A percentile compares a stretch with the other conserved stretches of the same genome.
These are phyloP conservation scores for Diaporthe sp. DNA, from an alignment of 2,329 filamentous ascomycete genomes.

Conservation along the genomic window DNA sequence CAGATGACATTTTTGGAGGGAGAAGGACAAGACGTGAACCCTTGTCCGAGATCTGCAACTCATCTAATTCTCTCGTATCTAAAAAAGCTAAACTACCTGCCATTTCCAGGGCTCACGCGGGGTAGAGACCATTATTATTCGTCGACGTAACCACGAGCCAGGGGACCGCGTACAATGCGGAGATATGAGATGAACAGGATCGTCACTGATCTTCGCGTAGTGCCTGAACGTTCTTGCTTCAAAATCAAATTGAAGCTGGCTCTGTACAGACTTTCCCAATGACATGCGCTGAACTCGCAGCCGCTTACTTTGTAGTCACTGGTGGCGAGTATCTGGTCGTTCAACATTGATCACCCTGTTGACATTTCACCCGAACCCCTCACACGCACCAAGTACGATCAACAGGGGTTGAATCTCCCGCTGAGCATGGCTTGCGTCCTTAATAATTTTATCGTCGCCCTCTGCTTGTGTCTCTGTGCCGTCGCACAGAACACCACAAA, in stretches of 20 bases:
- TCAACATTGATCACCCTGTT: not conserved
- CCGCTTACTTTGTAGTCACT: not conserved
- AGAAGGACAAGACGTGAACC: not conserved
- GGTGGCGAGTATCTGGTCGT: not conserved
- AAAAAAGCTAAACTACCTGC: slow-evolving; percentile 28
- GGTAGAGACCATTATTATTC: slow-evolving; percentile 19
- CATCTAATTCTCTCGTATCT: not conserved
- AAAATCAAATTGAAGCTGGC: not conserved
- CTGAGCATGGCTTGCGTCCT: not conserved
- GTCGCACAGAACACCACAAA: slow-evolving; percentile 21
- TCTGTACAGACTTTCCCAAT: not conserved
- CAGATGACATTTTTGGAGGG: no score
- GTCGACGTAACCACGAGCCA: slow-evolving; percentile 8
- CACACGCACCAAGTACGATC: not conserved
- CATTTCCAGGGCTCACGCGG: slow-evolving; percentile 19
- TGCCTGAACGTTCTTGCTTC: not conserved
- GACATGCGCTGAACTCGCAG: no score
- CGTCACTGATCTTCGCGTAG: not conserved
- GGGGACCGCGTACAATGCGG: not conserved
- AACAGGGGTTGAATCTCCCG: not conserved
- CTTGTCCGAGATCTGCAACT: slow-evolving; percentile 32
- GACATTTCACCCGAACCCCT: not conserved
- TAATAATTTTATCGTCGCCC: not conserved
- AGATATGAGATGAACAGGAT: not conserved
- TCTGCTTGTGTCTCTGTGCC: not conserved